A percentile compares a stretch with the other conserved stretches of the same genome.
Evolutionary conservation across 352 stramenopile genomes (phyloP).

Genomic region (Elongisporangium prolatum): DNA sequence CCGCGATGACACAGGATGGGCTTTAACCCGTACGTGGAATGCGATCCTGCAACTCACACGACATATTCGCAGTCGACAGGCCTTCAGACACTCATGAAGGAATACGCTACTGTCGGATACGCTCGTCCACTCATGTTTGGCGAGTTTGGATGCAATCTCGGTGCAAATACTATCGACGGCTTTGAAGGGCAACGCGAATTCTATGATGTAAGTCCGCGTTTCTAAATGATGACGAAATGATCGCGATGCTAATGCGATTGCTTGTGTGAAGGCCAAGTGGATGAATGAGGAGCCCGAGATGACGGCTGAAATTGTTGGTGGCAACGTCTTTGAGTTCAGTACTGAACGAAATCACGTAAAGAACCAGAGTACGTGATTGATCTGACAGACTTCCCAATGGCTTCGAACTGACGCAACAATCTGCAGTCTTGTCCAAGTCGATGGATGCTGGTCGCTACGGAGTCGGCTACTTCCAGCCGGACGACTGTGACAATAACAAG

Average conservation of each 20-base stretch:
- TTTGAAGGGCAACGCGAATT: conserved; percentile 61
- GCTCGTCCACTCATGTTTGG: conserved; percentile 62
- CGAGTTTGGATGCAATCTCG: conserved; percentile 62
- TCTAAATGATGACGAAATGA: not conserved
- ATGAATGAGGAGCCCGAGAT: conserved; percentile 80
- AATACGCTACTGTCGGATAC: conserved; percentile 44
- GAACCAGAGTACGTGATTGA: conserved; percentile 30
- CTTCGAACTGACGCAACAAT: too few relatives aligned
- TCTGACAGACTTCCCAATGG: too few relatives aligned
- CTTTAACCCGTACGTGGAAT: conserved; percentile 62
- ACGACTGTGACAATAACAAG: conserved; percentile 49
- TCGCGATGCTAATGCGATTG: not conserved
- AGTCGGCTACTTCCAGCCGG: conserved; percentile 59
- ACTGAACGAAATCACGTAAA: conserved; percentile 61
- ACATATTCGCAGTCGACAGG: conserved; percentile 47
- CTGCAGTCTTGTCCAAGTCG: conserved; percentile 34
- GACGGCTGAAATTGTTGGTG: conserved; percentile 64
- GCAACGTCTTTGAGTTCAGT: conserved; percentile 79
- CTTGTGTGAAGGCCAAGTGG: conserved; percentile 59
- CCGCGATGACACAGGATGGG: conserved; percentile 10
- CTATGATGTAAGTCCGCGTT: conserved; percentile 33
- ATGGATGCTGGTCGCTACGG: conserved; percentile 52
- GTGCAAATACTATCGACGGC: conserved; percentile 57
- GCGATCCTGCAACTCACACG: conserved; percentile 32
- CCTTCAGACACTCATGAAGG: conserved; percentile 45